Conservation (phyloP, 2,329 filamentous ascomycete genomes). For the Chrysoporthe cubensis region DNA sequence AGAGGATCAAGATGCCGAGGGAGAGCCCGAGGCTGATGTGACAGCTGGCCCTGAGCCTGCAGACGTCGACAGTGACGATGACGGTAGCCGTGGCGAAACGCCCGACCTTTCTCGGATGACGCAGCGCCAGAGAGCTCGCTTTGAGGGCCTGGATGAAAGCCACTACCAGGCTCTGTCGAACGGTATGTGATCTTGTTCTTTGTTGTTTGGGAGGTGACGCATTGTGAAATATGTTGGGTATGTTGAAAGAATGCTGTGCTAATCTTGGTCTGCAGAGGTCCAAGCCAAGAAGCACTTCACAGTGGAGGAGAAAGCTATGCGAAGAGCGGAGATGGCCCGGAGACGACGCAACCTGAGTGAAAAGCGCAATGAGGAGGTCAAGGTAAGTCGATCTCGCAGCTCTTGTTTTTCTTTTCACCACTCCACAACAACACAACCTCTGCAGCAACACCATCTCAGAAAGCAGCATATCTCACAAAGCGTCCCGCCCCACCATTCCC, state of each 20-base stretch:
- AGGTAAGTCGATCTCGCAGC: slow-evolving; percentile 45
- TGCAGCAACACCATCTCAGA: background rate
- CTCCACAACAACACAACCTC: background rate
- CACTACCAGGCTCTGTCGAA: slow-evolving; percentile 64
- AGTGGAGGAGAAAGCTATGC: slow-evolving; percentile 65
- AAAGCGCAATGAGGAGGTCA: slow-evolving; percentile 67
- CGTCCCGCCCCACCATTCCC: background rate
- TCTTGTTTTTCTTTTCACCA: background rate
- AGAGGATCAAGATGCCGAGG: slow-evolving; percentile 43
- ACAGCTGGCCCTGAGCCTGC: slow-evolving; percentile 34
- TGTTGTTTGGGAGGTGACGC: background rate
- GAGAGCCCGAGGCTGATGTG: slow-evolving; percentile 43
- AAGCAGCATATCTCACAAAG: background rate
- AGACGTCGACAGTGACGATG: slow-evolving; percentile 48
- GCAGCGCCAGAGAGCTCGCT: slow-evolving; percentile 61
- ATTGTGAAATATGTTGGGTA: background rate
- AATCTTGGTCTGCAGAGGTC: slow-evolving; percentile 47
- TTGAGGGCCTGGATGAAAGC: slow-evolving; percentile 57
- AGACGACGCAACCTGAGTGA: slow-evolving; percentile 65
- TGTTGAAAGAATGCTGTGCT: background rate
- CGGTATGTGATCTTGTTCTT: slow-evolving; percentile 44
- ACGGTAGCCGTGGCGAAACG: slow-evolving; percentile 53
- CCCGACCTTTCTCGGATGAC: slow-evolving; percentile 64
- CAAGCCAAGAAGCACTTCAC: slow-evolving; percentile 67
- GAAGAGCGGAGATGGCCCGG: slow-evolving; percentile 64